These are phyloP conservation scores for Phytophthora gonapodyides DNA, from an alignment of 352 stramenopile genomes.

Conservation along the genomic window DNA sequence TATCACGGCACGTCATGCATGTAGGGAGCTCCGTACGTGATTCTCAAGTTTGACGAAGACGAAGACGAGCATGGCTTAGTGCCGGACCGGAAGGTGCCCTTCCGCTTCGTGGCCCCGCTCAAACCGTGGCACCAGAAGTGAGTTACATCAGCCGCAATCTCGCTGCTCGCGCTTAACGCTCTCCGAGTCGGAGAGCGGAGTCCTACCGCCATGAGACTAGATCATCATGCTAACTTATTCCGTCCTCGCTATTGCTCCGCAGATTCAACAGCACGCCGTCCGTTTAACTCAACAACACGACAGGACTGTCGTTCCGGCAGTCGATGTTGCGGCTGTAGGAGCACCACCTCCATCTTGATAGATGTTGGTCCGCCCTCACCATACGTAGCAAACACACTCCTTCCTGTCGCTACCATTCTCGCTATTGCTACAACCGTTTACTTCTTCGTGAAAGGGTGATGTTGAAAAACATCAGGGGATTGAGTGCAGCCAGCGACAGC, in stretches of 20 bases:
- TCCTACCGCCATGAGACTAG: not conserved
- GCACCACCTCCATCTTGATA: too few relatives aligned
- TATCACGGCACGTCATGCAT: not conserved
- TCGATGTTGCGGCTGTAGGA: too few relatives aligned
- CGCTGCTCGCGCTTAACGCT: not conserved
- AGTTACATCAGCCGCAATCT: conserved; percentile 10
- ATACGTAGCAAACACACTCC: too few relatives aligned
- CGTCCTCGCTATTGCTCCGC: not conserved
- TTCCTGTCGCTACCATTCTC: too few relatives aligned
- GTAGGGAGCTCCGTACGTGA: conserved; percentile 89
- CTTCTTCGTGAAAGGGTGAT: conserved; percentile 46
- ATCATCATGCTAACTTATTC: conserved; percentile 14
- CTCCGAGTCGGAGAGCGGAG: too few relatives aligned
- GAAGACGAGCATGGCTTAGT: conserved; percentile 92
- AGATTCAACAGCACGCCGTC: conserved; percentile 40
- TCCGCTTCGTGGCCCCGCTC: conserved; percentile 93
- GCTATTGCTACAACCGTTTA: not conserved
- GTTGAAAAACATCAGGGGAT: conserved; percentile 54
- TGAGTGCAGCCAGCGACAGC: conserved; percentile 16
- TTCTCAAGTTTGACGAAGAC: conserved; percentile 98
- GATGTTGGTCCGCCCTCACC: too few relatives aligned
- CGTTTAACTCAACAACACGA: conserved; percentile 18
- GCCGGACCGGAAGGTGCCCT: conserved; percentile 92
- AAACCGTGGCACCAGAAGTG: conserved; percentile 59
- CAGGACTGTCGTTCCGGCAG: conserved; percentile 91